Conservation (phyloP, 345 rosid species). For the Sonneratia alba region DNA sequence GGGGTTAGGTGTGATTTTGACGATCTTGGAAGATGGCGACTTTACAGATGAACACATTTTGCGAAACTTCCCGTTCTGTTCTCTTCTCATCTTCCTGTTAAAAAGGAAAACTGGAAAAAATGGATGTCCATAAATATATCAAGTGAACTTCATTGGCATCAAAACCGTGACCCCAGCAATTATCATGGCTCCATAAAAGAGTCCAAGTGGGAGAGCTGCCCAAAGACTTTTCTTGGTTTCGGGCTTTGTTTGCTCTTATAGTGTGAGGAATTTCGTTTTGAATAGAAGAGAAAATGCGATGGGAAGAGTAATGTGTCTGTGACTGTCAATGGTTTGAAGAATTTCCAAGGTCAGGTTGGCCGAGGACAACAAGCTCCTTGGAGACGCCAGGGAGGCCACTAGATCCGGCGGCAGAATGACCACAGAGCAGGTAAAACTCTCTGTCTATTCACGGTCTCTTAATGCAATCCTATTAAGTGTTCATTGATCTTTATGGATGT, state of each 20-base stretch:
- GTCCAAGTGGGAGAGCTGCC: too few relatives aligned
- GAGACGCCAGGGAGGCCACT: conserved; percentile 65
- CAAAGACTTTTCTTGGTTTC: too few relatives aligned
- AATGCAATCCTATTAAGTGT: not conserved
- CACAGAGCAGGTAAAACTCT: conserved; percentile 49
- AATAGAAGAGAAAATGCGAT: too few relatives aligned
- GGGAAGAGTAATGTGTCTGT: too few relatives aligned
- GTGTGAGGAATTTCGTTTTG: too few relatives aligned
- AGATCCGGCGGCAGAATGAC: conserved; percentile 55
- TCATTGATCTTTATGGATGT: too few relatives aligned
- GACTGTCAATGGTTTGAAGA: too few relatives aligned
- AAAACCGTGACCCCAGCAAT: not conserved
- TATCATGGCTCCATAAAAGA: not conserved
- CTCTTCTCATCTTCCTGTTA: not conserved
- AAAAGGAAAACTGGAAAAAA: not conserved
- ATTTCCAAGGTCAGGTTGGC: conserved; percentile 62
- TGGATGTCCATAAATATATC: not conserved
- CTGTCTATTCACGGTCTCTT: not conserved
- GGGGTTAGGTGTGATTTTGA: not conserved
- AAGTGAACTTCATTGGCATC: not conserved
- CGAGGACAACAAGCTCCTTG: conserved; percentile 68
- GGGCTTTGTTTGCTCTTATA: too few relatives aligned
- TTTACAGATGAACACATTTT: not conserved
- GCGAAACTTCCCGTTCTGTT: not conserved
- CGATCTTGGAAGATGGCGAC: not conserved